Evolutionary conservation across 495 filamentous ascomycete species (phyloP).

Genomic region (Apodospora peruviana): DNA sequence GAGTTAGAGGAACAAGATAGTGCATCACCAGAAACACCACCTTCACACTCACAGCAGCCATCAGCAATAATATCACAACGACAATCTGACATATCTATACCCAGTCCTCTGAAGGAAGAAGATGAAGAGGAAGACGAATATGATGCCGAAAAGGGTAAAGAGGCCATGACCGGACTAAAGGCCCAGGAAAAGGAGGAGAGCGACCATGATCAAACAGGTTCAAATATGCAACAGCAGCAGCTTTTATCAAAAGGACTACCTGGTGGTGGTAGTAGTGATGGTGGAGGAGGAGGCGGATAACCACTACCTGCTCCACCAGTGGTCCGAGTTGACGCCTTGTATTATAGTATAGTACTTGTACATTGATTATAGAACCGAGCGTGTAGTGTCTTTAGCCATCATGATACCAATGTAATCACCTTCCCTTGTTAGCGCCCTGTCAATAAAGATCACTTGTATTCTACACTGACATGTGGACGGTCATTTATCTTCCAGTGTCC

Average conservation of each 20-base stretch:
- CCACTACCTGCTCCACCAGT: slow-evolving; percentile 48
- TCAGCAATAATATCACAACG: background rate
- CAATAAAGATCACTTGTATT: no score
- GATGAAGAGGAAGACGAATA: background rate
- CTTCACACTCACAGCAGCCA: background rate
- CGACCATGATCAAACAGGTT: background rate
- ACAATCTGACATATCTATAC: background rate
- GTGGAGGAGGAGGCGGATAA: slow-evolving; percentile 35
- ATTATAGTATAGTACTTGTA: background rate
- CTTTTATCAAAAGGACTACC: slow-evolving; percentile 1
- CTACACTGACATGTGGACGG: no score
- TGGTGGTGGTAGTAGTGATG: no score
- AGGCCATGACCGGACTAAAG: no score
- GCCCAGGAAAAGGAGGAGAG: background rate
- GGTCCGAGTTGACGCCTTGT: slow-evolving; percentile 24
- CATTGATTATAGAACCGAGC: background rate
- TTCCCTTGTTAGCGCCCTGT: no score
- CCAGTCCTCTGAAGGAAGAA: background rate
- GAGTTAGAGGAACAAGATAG: background rate
- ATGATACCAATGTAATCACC: no score
- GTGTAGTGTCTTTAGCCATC: no score
- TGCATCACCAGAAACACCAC: background rate
- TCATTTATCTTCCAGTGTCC: no score
- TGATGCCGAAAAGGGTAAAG: background rate
- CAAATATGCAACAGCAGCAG: background rate